These are phyloP conservation scores for Neofusicoccum umdonicola DNA, from an alignment of 2,329 filamentous ascomycete genomes.

Conservation along the genomic window DNA sequence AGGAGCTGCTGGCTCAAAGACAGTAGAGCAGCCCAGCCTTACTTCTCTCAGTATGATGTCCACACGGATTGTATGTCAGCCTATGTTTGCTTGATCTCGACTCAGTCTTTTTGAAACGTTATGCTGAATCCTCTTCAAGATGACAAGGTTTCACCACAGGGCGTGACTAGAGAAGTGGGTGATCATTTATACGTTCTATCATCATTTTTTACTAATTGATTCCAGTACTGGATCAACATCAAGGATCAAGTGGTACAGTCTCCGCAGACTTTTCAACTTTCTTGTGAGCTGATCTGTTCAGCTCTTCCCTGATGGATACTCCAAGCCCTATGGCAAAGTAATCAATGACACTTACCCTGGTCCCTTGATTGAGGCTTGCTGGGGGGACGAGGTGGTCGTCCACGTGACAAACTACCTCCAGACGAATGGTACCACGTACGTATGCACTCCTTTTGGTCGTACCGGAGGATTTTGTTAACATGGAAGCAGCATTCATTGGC, in stretches of 20 bases:
- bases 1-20: conserved; percentile 29
- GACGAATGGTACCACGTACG: conserved; percentile 13
- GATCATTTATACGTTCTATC: neutral
- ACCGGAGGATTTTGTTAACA: neutral
- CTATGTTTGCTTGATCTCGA: neutral
- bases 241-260: conserved; percentile 5
- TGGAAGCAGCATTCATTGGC: conserved; percentile 27
- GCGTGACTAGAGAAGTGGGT: conserved; percentile 17
- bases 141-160: conserved; percentile 15
- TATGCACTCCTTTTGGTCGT: neutral
- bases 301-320: conserved; percentile 24
- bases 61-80: conserved; percentile 23
- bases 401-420: conserved; percentile 6
- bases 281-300: neutral
- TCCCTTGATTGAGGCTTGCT: conserved; percentile 23
- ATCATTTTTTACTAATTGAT: neutral
- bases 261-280: neutral
- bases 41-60: conserved; percentile 23
- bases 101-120: neutral
- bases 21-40: conserved; percentile 1
- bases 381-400: conserved; percentile 22
- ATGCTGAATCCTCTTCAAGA: neutral
- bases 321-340: conserved; percentile 25
- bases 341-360: conserved; percentile 27
- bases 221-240: conserved; percentile 19